These are phyloP conservation scores for Tricladium varicosporioides DNA, from an alignment of 2,329 filamentous ascomycete genomes.

Conservation along the genomic window DNA sequence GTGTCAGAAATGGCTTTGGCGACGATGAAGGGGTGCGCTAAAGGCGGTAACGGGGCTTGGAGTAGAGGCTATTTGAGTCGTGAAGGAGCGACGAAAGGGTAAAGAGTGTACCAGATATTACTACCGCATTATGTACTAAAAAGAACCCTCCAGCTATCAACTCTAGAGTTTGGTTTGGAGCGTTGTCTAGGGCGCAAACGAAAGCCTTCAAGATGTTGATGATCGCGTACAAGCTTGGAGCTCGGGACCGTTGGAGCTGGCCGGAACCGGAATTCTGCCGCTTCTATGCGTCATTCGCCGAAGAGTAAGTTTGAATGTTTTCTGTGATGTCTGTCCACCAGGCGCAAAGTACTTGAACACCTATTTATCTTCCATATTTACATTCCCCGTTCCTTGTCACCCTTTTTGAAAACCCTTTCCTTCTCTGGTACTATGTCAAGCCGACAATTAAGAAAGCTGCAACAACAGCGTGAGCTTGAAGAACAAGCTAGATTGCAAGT, in stretches of 20 bases:
- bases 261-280: slow-evolving; percentile 15
- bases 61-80: neutral
- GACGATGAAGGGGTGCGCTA: neutral
- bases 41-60: neutral
- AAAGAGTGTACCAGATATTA: neutral
- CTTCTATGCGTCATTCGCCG: slow-evolving; percentile 28
- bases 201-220: neutral
- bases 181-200: neutral
- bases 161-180: too few species aligned
- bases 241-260: neutral
- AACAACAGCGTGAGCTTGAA: slow-evolving; percentile 34
- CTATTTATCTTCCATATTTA: neutral
- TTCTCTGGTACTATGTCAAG: slow-evolving; percentile 34
- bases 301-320: neutral
- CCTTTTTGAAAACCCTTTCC: too few species aligned
- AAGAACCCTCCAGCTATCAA: neutral
- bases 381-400: too few species aligned
- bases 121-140: neutral
- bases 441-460: slow-evolving; percentile 35
- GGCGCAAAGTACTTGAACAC: neutral
- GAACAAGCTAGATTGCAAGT: slow-evolving; percentile 20
- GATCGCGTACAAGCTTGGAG: neutral
- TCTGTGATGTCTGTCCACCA: neutral
- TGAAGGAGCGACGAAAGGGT: neutral
- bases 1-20: slow-evolving; percentile 1